phyloP scores from a whole-genome alignment of 139 green algal genomes.

The Chlorella sorokiniana region DNA sequence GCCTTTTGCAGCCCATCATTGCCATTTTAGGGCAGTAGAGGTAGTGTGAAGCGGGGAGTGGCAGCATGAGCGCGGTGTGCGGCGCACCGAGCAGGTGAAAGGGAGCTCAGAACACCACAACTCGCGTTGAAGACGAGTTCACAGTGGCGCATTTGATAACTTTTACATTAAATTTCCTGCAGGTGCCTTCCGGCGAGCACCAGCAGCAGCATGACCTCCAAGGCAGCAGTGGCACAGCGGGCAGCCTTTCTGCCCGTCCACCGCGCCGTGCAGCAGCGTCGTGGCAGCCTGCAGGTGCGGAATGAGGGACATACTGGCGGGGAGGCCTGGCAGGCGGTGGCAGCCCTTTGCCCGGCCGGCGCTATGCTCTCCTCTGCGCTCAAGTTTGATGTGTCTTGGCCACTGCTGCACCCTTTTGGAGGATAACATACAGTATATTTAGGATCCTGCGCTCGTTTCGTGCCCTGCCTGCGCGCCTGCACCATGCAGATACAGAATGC shows the following conservation, averaged over 20 bases:
- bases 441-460: not conserved
- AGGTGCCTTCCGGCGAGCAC: conserved; percentile 16
- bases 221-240: conserved; percentile 22
- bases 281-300: conserved; percentile 28
- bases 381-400: not conserved
- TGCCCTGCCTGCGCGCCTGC: not conserved
- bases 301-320: not conserved
- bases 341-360: not conserved
- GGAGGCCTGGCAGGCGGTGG: not conserved
- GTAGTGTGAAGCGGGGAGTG: not conserved
- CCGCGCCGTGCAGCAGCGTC: conserved; percentile 28
- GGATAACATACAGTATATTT: too few relatives aligned
- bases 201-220: conserved; percentile 25
- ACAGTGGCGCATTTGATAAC: not conserved
- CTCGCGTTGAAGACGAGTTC: not conserved
- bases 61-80: conserved; percentile 2
- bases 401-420: not conserved
- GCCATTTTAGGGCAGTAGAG: not conserved
- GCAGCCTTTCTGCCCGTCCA: conserved; percentile 29
- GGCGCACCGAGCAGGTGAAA: not conserved
- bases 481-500: conserved; percentile 68
- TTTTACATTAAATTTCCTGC: not conserved
- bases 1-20: not conserved
- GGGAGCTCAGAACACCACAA: not conserved
- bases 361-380: not conserved